These are phyloP conservation scores for Annulohypoxylon truncatum DNA, from an alignment of 2,329 filamentous ascomycete species.

Conservation along the genomic window DNA sequence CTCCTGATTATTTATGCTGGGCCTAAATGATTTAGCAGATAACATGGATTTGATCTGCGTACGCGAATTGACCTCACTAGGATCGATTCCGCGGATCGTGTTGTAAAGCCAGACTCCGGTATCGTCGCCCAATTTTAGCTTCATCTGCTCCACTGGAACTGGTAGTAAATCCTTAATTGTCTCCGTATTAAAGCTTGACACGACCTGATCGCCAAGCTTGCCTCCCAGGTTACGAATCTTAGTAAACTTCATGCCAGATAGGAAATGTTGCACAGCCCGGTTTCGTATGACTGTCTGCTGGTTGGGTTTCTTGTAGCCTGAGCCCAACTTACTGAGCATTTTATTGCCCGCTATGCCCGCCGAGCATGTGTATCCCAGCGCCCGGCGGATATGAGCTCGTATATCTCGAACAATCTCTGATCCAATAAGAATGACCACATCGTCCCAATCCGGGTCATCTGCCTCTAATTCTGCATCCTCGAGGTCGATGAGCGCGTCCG, in stretches of 20 bases:
- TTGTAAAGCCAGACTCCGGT: conserved; percentile 88
- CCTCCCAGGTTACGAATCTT: conserved; percentile 96
- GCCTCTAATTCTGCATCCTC: conserved; percentile 78
- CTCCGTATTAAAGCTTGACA: conserved; percentile 84
- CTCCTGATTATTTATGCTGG: conserved; percentile 80
- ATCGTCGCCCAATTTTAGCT: conserved; percentile 82
- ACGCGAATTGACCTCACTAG: conserved; percentile 87
- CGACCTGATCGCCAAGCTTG: conserved; percentile 89
- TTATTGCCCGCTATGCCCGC: conserved; percentile 92
- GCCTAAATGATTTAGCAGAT: conserved; percentile 93
- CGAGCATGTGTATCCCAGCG: conserved; percentile 89
- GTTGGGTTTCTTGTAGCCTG: conserved; percentile 91
- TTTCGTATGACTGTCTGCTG: conserved; percentile 94
- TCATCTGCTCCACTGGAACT: conserved; percentile 79
- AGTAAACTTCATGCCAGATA: conserved; percentile 89
- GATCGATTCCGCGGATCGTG: conserved; percentile 85
- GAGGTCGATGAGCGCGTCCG: conserved; percentile 84
- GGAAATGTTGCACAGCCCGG: conserved; percentile 81
- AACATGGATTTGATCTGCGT: conserved; percentile 98
- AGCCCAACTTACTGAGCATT: conserved; percentile 93
- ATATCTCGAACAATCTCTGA: conserved; percentile 88
- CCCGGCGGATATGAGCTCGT: conserved; percentile 73
- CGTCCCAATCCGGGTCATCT: conserved; percentile 94
- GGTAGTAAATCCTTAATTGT: conserved; percentile 78
- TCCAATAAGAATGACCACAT: conserved; percentile 85